Percentiles rank a stretch among this genome's conserved stretches.
Evolutionary conservation across 2,329 filamentous ascomycete genomes (phyloP).

Genomic region (Paracoccidioides lutzii): DNA sequence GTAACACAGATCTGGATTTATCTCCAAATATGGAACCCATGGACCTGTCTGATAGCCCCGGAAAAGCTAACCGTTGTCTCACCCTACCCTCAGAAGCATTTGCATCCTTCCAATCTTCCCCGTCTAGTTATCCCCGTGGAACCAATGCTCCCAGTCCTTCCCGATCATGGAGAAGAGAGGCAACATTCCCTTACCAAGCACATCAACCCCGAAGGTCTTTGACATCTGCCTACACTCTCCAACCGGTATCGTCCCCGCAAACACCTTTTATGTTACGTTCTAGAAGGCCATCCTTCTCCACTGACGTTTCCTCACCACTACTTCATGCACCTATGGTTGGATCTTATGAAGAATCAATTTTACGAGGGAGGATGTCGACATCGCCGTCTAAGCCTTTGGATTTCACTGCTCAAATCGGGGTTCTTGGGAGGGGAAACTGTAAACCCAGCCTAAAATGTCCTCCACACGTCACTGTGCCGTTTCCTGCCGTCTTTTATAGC

Average conservation of each 20-base stretch:
- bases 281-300: conserved; percentile 54
- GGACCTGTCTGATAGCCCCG: conserved; percentile 35
- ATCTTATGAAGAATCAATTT: conserved; percentile 92
- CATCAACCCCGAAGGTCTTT: conserved; percentile 68
- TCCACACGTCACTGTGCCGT: conserved; percentile 76
- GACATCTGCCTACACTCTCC: conserved; percentile 44
- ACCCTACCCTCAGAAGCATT: conserved; percentile 55
- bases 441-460: conserved; percentile 76
- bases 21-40: conserved; percentile 41
- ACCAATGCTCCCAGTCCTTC: conserved; percentile 34
- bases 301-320: conserved; percentile 61
- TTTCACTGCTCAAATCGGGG: conserved; percentile 90
- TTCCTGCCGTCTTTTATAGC: conserved; percentile 92
- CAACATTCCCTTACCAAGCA: conserved; percentile 55
- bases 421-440: conserved; percentile 78
- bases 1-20: conserved; percentile 63
- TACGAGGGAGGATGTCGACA: conserved; percentile 92
- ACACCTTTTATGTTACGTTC: conserved; percentile 15
- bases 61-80: conserved; percentile 49
- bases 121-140: conserved; percentile 21
- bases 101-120: conserved; percentile 36
- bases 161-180: conserved; percentile 44
- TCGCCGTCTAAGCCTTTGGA: conserved; percentile 84
- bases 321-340: conserved; percentile 94
- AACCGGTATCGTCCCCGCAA: conserved; percentile 34